phyloP scores from a whole-genome alignment of 202 grass and related monocot species.

The Bolboschoenoplectus hybrid region DNA sequence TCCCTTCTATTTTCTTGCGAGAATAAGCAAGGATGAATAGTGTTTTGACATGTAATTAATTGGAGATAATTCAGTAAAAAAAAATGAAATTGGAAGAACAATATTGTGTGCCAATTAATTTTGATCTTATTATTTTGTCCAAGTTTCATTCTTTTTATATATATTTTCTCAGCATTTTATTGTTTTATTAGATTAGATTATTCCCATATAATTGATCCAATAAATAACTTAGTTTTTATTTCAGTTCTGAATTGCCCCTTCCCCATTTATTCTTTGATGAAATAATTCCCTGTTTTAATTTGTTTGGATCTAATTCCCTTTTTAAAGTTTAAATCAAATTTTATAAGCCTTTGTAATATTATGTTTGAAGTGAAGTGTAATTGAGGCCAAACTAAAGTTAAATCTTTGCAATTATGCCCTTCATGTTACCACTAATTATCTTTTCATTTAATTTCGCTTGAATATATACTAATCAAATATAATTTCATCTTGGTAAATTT shows the following conservation, averaged over 20 bases:
- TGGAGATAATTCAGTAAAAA: slow-evolving; percentile 10
- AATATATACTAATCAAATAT: not conserved
- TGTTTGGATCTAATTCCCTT: not conserved
- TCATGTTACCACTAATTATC: not conserved
- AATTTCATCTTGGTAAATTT: too few species aligned
- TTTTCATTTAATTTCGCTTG: not conserved
- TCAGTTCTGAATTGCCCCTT: not conserved
- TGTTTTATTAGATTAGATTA: not conserved
- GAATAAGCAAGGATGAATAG: slow-evolving; percentile 27
- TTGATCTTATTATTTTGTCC: not conserved
- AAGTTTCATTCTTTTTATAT: not conserved
- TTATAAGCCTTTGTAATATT: not conserved
- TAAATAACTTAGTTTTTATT: not conserved
- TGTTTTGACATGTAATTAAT: slow-evolving; percentile 38
- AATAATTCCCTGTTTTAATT: not conserved
- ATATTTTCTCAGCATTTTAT: not conserved
- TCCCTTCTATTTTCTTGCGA: slow-evolving; percentile 31
- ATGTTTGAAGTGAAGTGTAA: not conserved
- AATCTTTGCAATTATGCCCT: not conserved
- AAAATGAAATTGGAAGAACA: slow-evolving; percentile 20
- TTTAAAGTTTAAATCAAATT: not conserved
- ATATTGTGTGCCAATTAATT: not conserved
- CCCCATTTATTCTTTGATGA: not conserved
- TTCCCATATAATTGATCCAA: not conserved
- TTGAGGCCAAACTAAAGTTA: not conserved